Conservation (phyloP, 163 green algal genomes). For the Scenedesmus sp. region DNA sequence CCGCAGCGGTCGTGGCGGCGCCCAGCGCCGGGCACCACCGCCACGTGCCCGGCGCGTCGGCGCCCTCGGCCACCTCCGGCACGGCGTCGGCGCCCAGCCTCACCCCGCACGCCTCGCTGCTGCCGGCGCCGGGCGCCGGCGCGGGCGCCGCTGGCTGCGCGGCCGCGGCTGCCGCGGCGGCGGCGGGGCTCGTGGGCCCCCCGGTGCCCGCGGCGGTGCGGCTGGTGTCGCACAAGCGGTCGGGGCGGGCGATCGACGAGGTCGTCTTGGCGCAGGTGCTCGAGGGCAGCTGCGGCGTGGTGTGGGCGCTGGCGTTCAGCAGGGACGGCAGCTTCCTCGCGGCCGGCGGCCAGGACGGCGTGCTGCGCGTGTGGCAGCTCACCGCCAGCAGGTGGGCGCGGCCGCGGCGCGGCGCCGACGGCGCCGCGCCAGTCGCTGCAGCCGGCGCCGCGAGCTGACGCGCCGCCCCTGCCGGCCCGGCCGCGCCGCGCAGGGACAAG, state of each 20-base stretch:
- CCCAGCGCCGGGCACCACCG: too few relatives aligned
- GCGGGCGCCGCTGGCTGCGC: too few relatives aligned
- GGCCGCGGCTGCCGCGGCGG: not conserved
- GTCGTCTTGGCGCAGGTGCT: constrained; percentile 63
- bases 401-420: too few relatives aligned
- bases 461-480: too few relatives aligned
- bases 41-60: too few relatives aligned
- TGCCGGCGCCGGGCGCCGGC: too few relatives aligned
- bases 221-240: constrained; percentile 37
- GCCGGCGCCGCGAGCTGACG: too few relatives aligned
- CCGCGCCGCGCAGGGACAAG: constrained; percentile 7
- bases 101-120: too few relatives aligned
- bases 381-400: constrained; percentile 27
- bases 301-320: constrained; percentile 73
- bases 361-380: constrained; percentile 87
- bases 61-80: too few relatives aligned
- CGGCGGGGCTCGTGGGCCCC: not conserved
- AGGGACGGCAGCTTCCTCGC: constrained; percentile 62
- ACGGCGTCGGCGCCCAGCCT: too few relatives aligned
- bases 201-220: constrained; percentile 9
- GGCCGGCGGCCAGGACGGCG: constrained; percentile 87
- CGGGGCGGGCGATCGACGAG: not conserved
- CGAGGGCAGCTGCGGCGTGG: constrained; percentile 65
- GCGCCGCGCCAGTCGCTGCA: too few relatives aligned
- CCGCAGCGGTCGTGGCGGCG: too few relatives aligned